These are phyloP conservation scores for Zasmidium cellare DNA, from an alignment of 2,329 filamentous ascomycete species.

Conservation along the genomic window DNA sequence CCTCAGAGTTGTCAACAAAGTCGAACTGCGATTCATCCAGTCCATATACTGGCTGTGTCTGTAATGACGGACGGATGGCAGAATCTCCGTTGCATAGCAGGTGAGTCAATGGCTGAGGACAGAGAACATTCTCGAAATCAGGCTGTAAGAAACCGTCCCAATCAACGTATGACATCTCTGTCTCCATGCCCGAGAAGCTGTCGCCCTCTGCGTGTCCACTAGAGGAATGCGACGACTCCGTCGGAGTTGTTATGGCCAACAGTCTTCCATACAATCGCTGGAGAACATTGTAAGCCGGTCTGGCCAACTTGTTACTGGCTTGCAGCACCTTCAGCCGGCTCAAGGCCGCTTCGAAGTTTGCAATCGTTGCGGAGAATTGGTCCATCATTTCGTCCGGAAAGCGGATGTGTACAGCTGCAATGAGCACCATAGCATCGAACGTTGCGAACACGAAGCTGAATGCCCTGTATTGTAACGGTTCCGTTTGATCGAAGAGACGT, in stretches of 20 bases:
- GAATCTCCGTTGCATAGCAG: background rate
- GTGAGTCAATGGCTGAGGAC: background rate
- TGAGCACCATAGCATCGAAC: background rate
- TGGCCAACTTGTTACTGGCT: background rate
- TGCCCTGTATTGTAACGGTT: background rate
- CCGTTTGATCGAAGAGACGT: background rate
- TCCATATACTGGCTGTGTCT: no score
- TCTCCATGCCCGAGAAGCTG: background rate
- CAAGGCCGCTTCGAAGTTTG: background rate
- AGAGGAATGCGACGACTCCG: background rate
- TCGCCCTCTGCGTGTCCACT: background rate
- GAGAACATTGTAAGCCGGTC: background rate
- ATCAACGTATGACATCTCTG: background rate
- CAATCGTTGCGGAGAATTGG: background rate
- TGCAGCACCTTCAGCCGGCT: background rate
- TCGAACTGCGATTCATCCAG: no score
- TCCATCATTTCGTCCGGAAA: background rate
- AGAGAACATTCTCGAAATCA: background rate
- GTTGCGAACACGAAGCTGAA: background rate
- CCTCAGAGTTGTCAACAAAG: no score
- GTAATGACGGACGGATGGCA: no score
- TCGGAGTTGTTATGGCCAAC: background rate
- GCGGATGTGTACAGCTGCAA: background rate
- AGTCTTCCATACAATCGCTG: background rate
- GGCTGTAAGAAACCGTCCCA: background rate